A percentile compares a stretch with the other conserved stretches of the same genome.
Evolutionary conservation across 2,329 filamentous ascomycete genomes (phyloP).

Genomic region (Tympanopsis confertula): DNA sequence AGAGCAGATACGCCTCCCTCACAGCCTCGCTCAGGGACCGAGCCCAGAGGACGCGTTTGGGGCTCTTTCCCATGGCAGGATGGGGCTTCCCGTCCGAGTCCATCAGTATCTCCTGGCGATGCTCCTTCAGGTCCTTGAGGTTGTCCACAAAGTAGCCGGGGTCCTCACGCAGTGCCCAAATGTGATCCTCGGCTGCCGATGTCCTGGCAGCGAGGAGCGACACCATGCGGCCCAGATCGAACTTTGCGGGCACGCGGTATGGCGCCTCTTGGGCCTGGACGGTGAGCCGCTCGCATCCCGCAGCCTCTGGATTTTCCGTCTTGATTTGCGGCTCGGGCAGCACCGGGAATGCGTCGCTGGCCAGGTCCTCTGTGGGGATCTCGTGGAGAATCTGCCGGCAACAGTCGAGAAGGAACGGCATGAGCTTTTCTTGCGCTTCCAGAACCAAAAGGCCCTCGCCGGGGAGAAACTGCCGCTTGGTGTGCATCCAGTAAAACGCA

Average conservation of each 20-base stretch:
- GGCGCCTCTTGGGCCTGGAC: slow-evolving; percentile 31
- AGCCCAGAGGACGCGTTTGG: slow-evolving; percentile 21
- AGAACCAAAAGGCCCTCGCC: slow-evolving; percentile 36
- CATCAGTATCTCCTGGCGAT: slow-evolving; percentile 29
- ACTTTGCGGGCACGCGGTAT: slow-evolving; percentile 32
- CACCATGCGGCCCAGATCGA: slow-evolving; percentile 32
- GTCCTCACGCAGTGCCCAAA: slow-evolving; percentile 45
- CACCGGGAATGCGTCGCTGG: slow-evolving; percentile 15
- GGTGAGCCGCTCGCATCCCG: slow-evolving; percentile 15
- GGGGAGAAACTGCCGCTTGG: slow-evolving; percentile 22
- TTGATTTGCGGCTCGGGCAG: slow-evolving; percentile 23
- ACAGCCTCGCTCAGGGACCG: slow-evolving; percentile 21
- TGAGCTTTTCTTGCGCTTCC: slow-evolving; percentile 33
- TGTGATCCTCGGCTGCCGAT: slow-evolving; percentile 35
- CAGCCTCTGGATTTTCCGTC: slow-evolving; percentile 26
- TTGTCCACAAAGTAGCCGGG: slow-evolving; percentile 39
- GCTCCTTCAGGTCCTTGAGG: slow-evolving; percentile 29
- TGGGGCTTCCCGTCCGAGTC: slow-evolving; percentile 21
- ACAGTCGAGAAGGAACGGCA: slow-evolving; percentile 34
- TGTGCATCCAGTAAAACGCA: slow-evolving; percentile 22
- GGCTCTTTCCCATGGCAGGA: slow-evolving; percentile 6
- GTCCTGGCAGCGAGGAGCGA: slow-evolving; percentile 27
- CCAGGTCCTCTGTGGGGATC: slow-evolving; percentile 18
- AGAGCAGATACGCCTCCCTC: slow-evolving; percentile 15
- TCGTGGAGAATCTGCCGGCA: slow-evolving; percentile 37